Percentiles rank a stretch among this genome's conserved stretches.
These are phyloP conservation scores for Exophiala sp. DNA, from an alignment of 2,329 filamentous ascomycete genomes.

Conservation along the genomic window DNA sequence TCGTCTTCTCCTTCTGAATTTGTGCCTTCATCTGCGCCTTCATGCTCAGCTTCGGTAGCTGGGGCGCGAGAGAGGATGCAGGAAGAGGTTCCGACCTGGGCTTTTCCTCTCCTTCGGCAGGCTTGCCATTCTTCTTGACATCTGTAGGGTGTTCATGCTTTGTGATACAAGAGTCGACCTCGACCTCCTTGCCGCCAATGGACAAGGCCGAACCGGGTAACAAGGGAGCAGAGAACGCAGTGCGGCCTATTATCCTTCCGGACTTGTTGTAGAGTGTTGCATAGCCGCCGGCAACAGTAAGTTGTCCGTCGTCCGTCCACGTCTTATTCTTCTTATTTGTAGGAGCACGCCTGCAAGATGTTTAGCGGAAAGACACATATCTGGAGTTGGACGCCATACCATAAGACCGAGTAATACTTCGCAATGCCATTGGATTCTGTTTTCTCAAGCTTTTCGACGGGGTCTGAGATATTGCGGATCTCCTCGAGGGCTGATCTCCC, in stretches of 20 bases:
- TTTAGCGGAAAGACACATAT: not conserved
- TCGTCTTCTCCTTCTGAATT: slow-evolving; percentile 31
- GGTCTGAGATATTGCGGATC: slow-evolving; percentile 33
- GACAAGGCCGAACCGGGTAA: slow-evolving; percentile 56
- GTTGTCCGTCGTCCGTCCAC: slow-evolving; percentile 67
- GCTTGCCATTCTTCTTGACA: slow-evolving; percentile 3
- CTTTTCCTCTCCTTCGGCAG: slow-evolving; percentile 8
- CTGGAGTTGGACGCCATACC: slow-evolving; percentile 34
- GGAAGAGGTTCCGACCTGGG: slow-evolving; percentile 26
- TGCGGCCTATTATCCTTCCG: slow-evolving; percentile 58
- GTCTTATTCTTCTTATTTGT: slow-evolving; percentile 70
- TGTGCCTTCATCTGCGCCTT: slow-evolving; percentile 28
- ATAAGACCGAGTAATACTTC: slow-evolving; percentile 31
- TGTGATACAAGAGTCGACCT: slow-evolving; percentile 56
- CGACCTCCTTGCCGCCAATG: slow-evolving; percentile 61
- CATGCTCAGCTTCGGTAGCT: slow-evolving; percentile 30
- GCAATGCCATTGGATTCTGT: slow-evolving; percentile 16
- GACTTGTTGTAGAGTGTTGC: slow-evolving; percentile 58
- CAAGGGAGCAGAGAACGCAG: slow-evolving; percentile 51
- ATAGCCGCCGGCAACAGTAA: slow-evolving; percentile 53
- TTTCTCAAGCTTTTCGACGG: slow-evolving; percentile 29
- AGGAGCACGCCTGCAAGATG: slow-evolving; percentile 48
- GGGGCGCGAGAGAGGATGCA: slow-evolving; percentile 16
- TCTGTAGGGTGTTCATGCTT: slow-evolving; percentile 14
- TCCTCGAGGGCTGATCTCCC: slow-evolving; percentile 11